These are phyloP conservation scores for Mortierella sp. DNA, from an alignment of 371 early-diverging fungal genomes.

Conservation along the genomic window DNA sequence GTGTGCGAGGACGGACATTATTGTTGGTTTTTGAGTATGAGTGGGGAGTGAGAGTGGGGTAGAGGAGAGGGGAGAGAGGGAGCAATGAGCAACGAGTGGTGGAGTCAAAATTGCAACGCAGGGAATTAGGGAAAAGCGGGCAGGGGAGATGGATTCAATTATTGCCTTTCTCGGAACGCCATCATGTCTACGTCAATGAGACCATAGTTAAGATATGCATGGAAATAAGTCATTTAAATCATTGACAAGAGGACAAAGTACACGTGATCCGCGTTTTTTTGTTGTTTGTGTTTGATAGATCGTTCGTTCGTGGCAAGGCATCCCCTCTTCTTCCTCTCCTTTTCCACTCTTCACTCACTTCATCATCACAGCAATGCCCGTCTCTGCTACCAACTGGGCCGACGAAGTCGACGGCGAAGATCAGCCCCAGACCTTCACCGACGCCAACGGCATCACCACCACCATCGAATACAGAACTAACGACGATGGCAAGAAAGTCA, in stretches of 20 bases:
- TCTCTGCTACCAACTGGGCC: constrained; percentile 72
- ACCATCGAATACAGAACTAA: constrained; percentile 86
- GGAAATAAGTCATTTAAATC: neutral
- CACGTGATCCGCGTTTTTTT: neutral
- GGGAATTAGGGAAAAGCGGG: neutral
- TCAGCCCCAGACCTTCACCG: constrained; percentile 72
- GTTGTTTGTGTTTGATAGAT: constrained; percentile 15
- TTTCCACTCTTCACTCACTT: constrained; percentile 27
- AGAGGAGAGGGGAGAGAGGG: neutral
- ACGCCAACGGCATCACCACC: constrained; percentile 88
- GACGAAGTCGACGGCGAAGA: constrained; percentile 82
- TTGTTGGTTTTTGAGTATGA: neutral
- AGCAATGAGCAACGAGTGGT: neutral
- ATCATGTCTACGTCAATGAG: neutral
- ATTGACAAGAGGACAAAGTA: no score
- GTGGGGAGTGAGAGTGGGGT: neutral
- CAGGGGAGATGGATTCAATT: neutral
- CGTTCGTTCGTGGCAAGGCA: constrained; percentile 6
- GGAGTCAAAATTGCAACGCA: neutral
- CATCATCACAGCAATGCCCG: constrained; percentile 44
- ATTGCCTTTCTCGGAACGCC: neutral
- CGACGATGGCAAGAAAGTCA: constrained; percentile 92
- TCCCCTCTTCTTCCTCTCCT: neutral
- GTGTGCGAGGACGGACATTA: constrained; percentile 31
- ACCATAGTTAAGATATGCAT: neutral